Base-by-base conservation (phyloP, 768 basidiomycete genomes). In the Macrolepiota dolichaula region DNA sequence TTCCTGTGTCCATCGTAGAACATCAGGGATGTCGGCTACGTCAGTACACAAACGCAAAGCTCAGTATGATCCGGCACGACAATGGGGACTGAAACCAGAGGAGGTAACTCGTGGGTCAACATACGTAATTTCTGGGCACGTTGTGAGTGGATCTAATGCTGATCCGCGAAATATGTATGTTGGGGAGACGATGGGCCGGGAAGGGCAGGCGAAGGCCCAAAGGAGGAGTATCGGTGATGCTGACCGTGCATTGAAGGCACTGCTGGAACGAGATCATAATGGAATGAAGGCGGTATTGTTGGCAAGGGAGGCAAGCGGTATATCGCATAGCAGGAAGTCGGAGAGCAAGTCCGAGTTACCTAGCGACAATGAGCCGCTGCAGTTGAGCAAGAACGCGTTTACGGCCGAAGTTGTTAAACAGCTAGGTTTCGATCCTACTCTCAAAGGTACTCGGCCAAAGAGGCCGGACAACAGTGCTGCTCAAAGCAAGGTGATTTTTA, bases 111-210 rank as follows among this genome's bases (percentile, higher is more conserved):
- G 68, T 9, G 69, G 72, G 3, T 75, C 87, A 56, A 92, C 93
- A 6, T 97, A 96, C 67, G 79, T 96, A 47, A 79, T 96, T 22
- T 86, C 87, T 0, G 92, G 94, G 2, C 91, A 92, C 61, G 77
- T 93, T 56, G 80, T 94, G 10, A 79, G 82, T 35, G 84, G 81
- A 19, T 70, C 75, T 1, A 69, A 68, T 32, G 61, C 69, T 2
- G 78, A 78, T 57, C 68, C 75, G 13, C 68, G 72, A 44, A 76
- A 79, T 15, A 66, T 89, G 65, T 87, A 83, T 63, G 69, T 86
- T 2, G 70, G 79, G 0, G 95, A 96, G 73, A 85, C 77, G 60
- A 77, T 95, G 40, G 94, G 94, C 0, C 79, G 94, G 17, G 89
- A 89, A 57, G 88, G 88, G 1, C 91, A 94, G 67, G 89, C 89